Evolutionary conservation across 495 filamentous ascomycete species (phyloP).

Genomic region (Aspergillus biplanus): DNA sequence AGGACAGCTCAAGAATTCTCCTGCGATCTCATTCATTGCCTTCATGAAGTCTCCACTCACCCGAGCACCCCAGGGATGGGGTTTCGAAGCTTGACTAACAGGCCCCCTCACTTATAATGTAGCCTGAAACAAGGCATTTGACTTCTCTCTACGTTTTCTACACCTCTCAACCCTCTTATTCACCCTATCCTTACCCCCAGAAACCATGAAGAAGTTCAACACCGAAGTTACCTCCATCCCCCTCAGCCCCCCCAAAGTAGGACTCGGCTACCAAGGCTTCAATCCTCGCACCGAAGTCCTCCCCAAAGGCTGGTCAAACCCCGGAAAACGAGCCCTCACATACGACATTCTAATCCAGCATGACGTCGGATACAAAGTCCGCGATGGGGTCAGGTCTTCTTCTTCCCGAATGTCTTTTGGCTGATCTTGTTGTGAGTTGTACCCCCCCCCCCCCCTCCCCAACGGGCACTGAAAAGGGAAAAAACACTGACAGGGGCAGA

Average conservation of each 20-base stretch:
- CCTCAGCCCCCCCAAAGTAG: neutral
- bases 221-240: neutral
- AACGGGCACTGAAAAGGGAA: too few relatives aligned
- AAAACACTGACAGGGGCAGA: conserved; percentile 3
- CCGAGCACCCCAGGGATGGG: too few relatives aligned
- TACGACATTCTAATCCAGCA: conserved; percentile 31
- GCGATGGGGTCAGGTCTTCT: conserved; percentile 33
- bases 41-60: neutral
- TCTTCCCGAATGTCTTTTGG: conserved; percentile 26
- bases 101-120: neutral
- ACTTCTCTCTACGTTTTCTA: neutral
- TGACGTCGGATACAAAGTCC: conserved; percentile 35
- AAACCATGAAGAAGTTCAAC: neutral
- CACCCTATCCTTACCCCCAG: neutral
- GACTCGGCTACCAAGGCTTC: conserved; percentile 24
- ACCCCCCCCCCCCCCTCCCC: too few relatives aligned
- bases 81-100: too few relatives aligned
- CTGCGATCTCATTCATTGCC: neutral
- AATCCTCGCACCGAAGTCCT: conserved; percentile 33
- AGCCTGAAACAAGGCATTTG: neutral
- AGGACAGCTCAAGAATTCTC: neutral
- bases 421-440: conserved; percentile 25
- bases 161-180: neutral
- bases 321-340: conserved; percentile 26
- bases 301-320: conserved; percentile 27